A percentile compares a stretch with the other conserved stretches of the same genome.
Evolutionary conservation across 495 filamentous ascomycete species (phyloP).

Genomic region (Penicillium mononematosum): DNA sequence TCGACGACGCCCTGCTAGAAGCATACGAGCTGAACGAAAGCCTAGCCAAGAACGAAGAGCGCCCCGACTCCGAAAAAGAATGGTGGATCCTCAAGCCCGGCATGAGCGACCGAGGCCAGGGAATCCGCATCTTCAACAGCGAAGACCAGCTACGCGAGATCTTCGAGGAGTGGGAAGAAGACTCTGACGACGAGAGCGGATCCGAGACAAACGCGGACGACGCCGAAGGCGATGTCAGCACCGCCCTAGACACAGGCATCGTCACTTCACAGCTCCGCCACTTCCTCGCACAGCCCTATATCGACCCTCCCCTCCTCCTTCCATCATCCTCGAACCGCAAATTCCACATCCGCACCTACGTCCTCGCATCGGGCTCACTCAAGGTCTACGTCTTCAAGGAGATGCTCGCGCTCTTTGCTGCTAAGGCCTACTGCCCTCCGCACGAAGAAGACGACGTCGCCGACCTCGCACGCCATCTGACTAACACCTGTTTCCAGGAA

Average conservation of each 20-base stretch:
- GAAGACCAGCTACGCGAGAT: constrained; percentile 76
- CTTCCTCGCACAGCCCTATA: constrained; percentile 95
- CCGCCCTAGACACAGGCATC: constrained; percentile 50
- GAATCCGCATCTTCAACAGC: constrained; percentile 82
- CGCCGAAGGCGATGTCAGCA: constrained; percentile 27
- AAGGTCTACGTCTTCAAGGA: constrained; percentile 82
- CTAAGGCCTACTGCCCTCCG: constrained; percentile 57
- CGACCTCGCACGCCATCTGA: constrained; percentile 73
- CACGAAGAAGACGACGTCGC: constrained; percentile 46
- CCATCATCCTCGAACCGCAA: constrained; percentile 65
- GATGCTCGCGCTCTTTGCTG: constrained; percentile 92
- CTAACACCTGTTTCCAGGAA: constrained; percentile 90
- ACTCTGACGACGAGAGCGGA: constrained; percentile 42
- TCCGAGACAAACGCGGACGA: constrained; percentile 39
- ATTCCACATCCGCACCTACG: constrained; percentile 93
- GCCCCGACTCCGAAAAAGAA: constrained; percentile 55
- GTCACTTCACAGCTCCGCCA: constrained; percentile 90
- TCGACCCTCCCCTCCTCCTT: constrained; percentile 81
- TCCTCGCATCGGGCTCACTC: constrained; percentile 73
- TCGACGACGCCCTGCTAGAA: constrained; percentile 89
- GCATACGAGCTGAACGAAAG: constrained; percentile 81
- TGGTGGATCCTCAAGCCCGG: constrained; percentile 99
- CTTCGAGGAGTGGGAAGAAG: constrained; percentile 84
- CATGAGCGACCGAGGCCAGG: constrained; percentile 95
- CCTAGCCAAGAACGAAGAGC: constrained; percentile 60